Evolutionary conservation across 495 filamentous ascomycete species (phyloP), one percentile per base, ranked within the genome.

Genomic region (Cairneyella variabilis): DNA sequence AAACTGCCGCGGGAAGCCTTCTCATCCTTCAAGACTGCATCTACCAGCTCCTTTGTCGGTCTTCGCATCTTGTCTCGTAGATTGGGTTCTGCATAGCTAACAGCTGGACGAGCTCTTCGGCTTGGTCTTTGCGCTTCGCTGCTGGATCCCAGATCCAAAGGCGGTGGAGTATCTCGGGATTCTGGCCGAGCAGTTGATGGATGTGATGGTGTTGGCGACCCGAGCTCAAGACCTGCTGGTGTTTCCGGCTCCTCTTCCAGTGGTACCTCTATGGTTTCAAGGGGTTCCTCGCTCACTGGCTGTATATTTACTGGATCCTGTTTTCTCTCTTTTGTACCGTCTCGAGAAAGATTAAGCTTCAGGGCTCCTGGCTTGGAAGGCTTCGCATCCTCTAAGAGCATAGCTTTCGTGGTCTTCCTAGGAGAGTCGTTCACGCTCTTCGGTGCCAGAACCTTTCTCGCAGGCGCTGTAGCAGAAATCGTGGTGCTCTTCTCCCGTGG

Each of bases 41-140:
- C 86, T 30, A 83, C 75, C 5, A 92, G 67, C 48, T 86, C 78
- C 55, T 86, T 88, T 14, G 84, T 86, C 18, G 88, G 85, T 44
- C 90, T 82, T 45, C 90, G 78, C 90, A 95, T 95, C 71, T 95
- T 95, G 60, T 83, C 86, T 46, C 87, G 77, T 27, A 95, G 71
- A 61, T 87, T 95, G 8, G 90, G 90, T 66, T 92, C 86, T 20
- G 89, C 87, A 64, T 95, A 95, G 70, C 87, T 93, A 41, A 95
- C 77, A 25, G 77, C 75, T 6, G 79, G 71, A 45, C 83, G 72
- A 11, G 83, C 77, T 54, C 89, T 81, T 22, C 90, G 73, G 38
- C 79, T 82, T 9, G 80, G 76, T 42, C 88, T 43, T 18, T 34
- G 39, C 6, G 54, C 57, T 37, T 59, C 57, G 14, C 12, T 38